Evolutionary conservation across 108 stramenopile genomes (phyloP).

Genomic region (Conticribra weissflogii): DNA sequence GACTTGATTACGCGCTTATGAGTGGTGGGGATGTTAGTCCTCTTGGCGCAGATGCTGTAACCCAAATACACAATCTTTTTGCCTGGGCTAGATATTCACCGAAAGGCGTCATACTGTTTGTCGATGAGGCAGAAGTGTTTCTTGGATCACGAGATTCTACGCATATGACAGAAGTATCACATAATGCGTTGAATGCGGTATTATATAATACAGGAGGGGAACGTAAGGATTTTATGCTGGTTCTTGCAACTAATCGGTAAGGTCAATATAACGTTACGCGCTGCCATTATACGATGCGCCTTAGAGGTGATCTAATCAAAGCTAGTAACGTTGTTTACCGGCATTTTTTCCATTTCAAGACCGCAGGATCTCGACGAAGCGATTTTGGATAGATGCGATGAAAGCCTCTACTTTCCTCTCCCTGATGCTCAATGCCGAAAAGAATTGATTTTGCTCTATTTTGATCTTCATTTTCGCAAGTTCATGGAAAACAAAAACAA

Average conservation of each 20-base stretch:
- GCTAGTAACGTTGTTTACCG: background rate
- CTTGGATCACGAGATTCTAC: slow-evolving; percentile 59
- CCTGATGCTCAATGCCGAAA: slow-evolving; percentile 59
- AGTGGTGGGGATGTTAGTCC: slow-evolving; percentile 89
- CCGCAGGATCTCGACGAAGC: slow-evolving; percentile 77
- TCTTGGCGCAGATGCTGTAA: slow-evolving; percentile 82
- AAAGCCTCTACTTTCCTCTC: slow-evolving; percentile 66
- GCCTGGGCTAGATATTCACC: slow-evolving; percentile 70
- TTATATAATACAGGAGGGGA: slow-evolving; percentile 84
- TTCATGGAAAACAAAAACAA: slow-evolving; percentile 51
- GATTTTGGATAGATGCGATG: slow-evolving; percentile 82
- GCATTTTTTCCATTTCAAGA: slow-evolving; percentile 18
- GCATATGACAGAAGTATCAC: slow-evolving; percentile 53
- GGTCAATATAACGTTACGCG: background rate
- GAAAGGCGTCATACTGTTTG: slow-evolving; percentile 78
- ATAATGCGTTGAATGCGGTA: slow-evolving; percentile 83
- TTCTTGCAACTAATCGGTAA: slow-evolving; percentile 77
- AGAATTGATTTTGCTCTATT: slow-evolving; percentile 64
- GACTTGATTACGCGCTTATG: slow-evolving; percentile 89
- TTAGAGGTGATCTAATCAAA: no score
- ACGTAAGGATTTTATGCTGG: slow-evolving; percentile 81
- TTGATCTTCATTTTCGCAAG: slow-evolving; percentile 44
- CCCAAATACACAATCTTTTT: slow-evolving; percentile 80
- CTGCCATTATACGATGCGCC: no score
- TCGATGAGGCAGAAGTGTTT: slow-evolving; percentile 90